Conservation (phyloP, 2,329 filamentous ascomycete species). For the Teratosphaeriaceae sp. region DNA sequence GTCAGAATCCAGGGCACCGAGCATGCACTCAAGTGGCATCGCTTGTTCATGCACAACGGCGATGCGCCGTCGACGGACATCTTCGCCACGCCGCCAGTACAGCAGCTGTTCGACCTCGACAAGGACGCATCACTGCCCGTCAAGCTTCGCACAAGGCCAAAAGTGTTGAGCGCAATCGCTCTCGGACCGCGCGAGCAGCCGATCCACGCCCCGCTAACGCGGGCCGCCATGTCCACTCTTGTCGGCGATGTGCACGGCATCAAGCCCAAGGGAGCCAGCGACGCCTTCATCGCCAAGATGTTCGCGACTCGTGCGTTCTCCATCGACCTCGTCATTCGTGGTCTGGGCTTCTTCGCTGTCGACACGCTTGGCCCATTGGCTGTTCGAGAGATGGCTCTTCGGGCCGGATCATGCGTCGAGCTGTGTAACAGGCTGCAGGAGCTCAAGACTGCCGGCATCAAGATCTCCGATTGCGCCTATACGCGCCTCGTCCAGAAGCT, state of each 20-base stretch:
- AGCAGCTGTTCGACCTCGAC: conserved; percentile 20
- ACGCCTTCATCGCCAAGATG: conserved; percentile 68
- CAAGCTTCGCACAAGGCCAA: conserved; percentile 5
- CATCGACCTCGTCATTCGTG: conserved; percentile 63
- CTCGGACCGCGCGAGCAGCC: background rate
- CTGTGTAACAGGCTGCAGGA: conserved; percentile 55
- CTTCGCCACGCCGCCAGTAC: conserved; percentile 24
- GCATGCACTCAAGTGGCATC: conserved; percentile 35
- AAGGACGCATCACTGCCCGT: conserved; percentile 17
- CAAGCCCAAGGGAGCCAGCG: conserved; percentile 48
- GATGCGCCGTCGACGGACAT: conserved; percentile 33
- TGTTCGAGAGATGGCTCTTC: conserved; percentile 67
- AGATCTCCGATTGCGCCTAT: conserved; percentile 55
- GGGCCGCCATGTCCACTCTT: conserved; percentile 21
- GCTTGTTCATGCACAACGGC: conserved; percentile 28
- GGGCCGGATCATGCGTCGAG: conserved; percentile 51
- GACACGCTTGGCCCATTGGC: conserved; percentile 67
- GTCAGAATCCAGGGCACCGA: conserved; percentile 19
- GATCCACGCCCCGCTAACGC: conserved; percentile 7
- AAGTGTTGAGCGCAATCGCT: too few relatives aligned
- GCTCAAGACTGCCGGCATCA: conserved; percentile 57
- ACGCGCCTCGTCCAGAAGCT: conserved; percentile 59
- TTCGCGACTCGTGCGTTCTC: conserved; percentile 73
- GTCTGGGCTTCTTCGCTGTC: conserved; percentile 65
- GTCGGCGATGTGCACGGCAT: conserved; percentile 37